Percentiles rank a stretch among this genome's conserved stretches.
These are phyloP conservation scores for Boletus semigastroideus DNA, from an alignment of 1,284 basidiomycete genomes.

Conservation along the genomic window DNA sequence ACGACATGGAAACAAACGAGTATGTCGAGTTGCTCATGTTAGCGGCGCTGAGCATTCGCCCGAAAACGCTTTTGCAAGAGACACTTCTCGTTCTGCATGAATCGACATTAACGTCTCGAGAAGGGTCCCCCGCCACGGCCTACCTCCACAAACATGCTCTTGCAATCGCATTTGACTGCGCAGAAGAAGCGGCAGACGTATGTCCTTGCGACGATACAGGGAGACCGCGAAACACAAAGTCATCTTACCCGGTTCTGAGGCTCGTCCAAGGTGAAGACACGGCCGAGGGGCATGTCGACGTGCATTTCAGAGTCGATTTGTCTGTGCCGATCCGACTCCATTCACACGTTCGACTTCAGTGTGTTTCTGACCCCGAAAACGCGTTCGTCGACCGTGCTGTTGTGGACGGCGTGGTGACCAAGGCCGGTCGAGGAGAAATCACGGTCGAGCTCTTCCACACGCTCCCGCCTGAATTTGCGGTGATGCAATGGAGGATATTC, in stretches of 20 bases:
- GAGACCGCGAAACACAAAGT: slow-evolving; percentile 40
- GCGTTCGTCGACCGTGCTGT: slow-evolving; percentile 44
- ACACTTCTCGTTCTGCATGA: slow-evolving; percentile 58
- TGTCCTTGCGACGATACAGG: slow-evolving; percentile 64
- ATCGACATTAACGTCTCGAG: slow-evolving; percentile 31
- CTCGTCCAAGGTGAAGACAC: slow-evolving; percentile 28
- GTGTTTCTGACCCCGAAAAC: slow-evolving; percentile 54
- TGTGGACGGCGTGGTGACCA: slow-evolving; percentile 54
- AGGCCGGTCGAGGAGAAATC: slow-evolving; percentile 51
- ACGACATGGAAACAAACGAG: slow-evolving; percentile 37
- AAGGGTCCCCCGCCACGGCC: slow-evolving; percentile 27
- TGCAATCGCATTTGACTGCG: slow-evolving; percentile 56
- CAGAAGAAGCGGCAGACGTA: slow-evolving; percentile 62
- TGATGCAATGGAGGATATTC: slow-evolving; percentile 64
- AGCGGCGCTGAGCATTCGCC: slow-evolving; percentile 47
- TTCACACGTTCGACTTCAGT: slow-evolving; percentile 60
- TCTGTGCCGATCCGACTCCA: slow-evolving; percentile 50
- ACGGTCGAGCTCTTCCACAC: slow-evolving; percentile 52
- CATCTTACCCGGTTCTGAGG: slow-evolving; percentile 40
- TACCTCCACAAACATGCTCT: slow-evolving; percentile 57
- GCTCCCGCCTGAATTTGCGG: slow-evolving; percentile 54
- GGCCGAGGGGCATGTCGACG: slow-evolving; percentile 41
- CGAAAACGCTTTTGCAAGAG: slow-evolving; percentile 53
- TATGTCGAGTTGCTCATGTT: slow-evolving; percentile 56
- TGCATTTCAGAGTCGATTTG: slow-evolving; percentile 54